A percentile compares a stretch with the other conserved stretches of the same genome.
These are phyloP conservation scores for Leccinum truebloodii DNA, from an alignment of 768 basidiomycete species.

Conservation along the genomic window DNA sequence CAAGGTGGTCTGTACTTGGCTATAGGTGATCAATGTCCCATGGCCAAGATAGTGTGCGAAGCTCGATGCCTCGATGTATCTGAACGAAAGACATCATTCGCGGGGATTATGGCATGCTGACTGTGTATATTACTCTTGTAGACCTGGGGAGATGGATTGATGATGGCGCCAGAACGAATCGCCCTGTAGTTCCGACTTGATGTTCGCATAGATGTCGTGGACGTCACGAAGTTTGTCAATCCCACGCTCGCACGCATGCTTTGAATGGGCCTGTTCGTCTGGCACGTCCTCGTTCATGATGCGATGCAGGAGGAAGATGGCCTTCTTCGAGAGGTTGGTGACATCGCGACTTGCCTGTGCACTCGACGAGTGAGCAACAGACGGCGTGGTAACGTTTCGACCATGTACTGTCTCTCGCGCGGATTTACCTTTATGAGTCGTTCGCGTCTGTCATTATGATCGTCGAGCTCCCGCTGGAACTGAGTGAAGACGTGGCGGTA, in stretches of 20 bases:
- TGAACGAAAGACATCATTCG: slow-evolving; percentile 22
- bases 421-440: slow-evolving; percentile 80
- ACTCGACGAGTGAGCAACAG: slow-evolving; percentile 6
- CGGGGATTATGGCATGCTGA: neutral
- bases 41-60: slow-evolving; percentile 85
- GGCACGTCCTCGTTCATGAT: slow-evolving; percentile 47
- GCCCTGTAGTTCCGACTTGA: slow-evolving; percentile 62
- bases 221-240: slow-evolving; percentile 68
- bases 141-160: slow-evolving; percentile 70
- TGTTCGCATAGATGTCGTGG: slow-evolving; percentile 56
- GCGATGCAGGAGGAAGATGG: slow-evolving; percentile 91
- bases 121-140: slow-evolving; percentile 63
- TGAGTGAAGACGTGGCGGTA: slow-evolving; percentile 45
- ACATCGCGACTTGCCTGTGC: slow-evolving; percentile 78
- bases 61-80: slow-evolving; percentile 89
- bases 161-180: slow-evolving; percentile 80
- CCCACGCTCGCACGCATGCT: slow-evolving; percentile 50
- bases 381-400: neutral
- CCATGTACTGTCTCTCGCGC: slow-evolving; percentile 9
- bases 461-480: slow-evolving; percentile 77
- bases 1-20: slow-evolving; percentile 65
- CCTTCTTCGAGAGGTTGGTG: slow-evolving; percentile 89
- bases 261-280: slow-evolving; percentile 30
- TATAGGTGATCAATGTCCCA: slow-evolving; percentile 63
- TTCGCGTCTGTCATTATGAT: slow-evolving; percentile 85